phyloP scores from a whole-genome alignment of 208 protist species.

The Trypanosomatidae sp. region DNA sequence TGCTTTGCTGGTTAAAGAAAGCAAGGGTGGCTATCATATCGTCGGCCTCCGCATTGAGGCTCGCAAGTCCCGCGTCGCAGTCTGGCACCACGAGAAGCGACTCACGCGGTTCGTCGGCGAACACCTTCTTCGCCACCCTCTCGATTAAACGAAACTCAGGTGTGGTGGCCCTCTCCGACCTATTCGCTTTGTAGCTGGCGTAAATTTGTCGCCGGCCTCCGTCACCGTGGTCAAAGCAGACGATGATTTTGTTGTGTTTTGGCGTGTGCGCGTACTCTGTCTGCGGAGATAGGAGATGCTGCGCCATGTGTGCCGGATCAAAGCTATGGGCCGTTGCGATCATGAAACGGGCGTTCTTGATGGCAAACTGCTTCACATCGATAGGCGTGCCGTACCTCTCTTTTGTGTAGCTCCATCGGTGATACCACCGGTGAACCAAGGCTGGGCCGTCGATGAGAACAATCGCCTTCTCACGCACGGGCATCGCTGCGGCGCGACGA shows the following conservation, averaged over 20 bases:
- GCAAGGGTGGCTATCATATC: conserved; percentile 90
- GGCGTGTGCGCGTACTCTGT: conserved; percentile 85
- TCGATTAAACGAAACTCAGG: conserved; percentile 72
- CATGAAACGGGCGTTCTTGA: conserved; percentile 77
- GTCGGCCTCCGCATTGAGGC: conserved; percentile 85
- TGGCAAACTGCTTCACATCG: conserved; percentile 78
- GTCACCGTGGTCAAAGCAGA: conserved; percentile 91
- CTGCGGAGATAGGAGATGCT: conserved; percentile 87
- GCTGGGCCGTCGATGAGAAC: conserved; percentile 89
- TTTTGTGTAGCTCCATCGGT: conserved; percentile 77
- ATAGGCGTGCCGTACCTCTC: conserved; percentile 45
- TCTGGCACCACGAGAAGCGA: conserved; percentile 78
- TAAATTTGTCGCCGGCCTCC: conserved; percentile 79
- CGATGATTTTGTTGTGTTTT: conserved; percentile 86
- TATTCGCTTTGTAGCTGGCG: conserved; percentile 80
- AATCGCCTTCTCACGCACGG: conserved; percentile 60
- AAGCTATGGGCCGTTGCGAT: conserved; percentile 87
- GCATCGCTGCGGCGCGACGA: conserved; percentile 27
- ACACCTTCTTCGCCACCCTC: conserved; percentile 80
- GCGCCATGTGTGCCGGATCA: conserved; percentile 77
- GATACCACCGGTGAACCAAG: conserved; percentile 88
- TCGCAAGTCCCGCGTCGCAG: conserved; percentile 62
- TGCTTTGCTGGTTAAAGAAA: conserved; percentile 70
- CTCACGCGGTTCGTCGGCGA: conserved; percentile 67
- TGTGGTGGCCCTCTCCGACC: conserved; percentile 31